Percentiles rank a stretch among this genome's conserved stretches.
Evolutionary conservation across 2,329 filamentous ascomycete species (phyloP).

Genomic region (Trichoderma citrinoviride): DNA sequence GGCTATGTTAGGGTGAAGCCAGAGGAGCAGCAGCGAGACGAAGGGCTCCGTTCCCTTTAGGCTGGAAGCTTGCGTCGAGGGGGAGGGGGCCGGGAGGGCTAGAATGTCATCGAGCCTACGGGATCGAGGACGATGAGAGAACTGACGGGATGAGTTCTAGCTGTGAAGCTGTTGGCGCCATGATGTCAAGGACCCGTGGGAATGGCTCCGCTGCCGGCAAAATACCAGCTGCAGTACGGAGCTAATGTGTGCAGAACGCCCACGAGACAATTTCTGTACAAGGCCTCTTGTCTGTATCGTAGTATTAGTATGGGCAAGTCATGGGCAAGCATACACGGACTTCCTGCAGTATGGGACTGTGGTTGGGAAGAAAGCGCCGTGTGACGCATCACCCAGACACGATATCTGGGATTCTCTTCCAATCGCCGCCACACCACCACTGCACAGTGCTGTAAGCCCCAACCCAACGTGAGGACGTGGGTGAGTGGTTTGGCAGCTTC

Average conservation of each 20-base stretch:
- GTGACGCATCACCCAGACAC: neutral
- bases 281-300: no score
- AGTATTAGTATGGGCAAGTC: no score
- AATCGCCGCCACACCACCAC: neutral
- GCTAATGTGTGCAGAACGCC: neutral
- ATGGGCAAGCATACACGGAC: no score
- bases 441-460: neutral
- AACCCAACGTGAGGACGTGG: neutral
- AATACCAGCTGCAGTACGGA: neutral
- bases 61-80: no score
- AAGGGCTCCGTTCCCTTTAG: neutral
- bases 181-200: conserved; percentile 18
- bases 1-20: neutral
- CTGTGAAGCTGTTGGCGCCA: neutral
- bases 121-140: conserved; percentile 1
- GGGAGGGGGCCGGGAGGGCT: neutral
- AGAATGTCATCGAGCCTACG: conserved; percentile 3
- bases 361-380: neutral
- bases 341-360: neutral
- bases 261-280: neutral
- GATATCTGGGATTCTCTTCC: neutral
- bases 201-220: conserved; percentile 11
- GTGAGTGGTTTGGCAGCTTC: neutral
- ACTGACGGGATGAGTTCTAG: neutral
- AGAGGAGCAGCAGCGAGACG: no score